A percentile compares a stretch with the other conserved stretches of the same genome.
These are phyloP conservation scores for Pleurotus platypus DNA, from an alignment of 768 basidiomycete species.

Conservation along the genomic window DNA sequence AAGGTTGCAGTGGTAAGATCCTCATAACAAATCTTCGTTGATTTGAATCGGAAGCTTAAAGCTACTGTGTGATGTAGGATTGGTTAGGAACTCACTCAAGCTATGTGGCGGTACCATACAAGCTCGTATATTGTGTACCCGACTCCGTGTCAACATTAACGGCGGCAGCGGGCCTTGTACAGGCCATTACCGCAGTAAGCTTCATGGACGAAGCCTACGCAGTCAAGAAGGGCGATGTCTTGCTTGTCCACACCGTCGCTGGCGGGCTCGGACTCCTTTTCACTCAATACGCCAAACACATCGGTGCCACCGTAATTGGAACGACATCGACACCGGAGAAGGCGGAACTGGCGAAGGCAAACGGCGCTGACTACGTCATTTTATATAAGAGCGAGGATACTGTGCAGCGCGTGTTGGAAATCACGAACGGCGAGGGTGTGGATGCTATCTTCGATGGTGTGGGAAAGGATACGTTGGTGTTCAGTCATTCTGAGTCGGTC, in stretches of 20 bases:
- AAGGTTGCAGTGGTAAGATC: constrained; percentile 67
- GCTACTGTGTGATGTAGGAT: constrained; percentile 28
- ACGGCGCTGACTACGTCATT: constrained; percentile 88
- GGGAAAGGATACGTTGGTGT: constrained; percentile 85
- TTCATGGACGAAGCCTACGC: constrained; percentile 84
- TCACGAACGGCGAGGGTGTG: constrained; percentile 79
- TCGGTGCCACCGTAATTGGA: constrained; percentile 89
- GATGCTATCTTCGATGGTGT: constrained; percentile 93
- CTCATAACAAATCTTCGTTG: neutral
- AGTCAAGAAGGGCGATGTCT: constrained; percentile 74
- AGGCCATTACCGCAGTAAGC: constrained; percentile 74
- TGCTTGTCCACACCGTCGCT: constrained; percentile 88
- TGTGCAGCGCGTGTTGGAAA: constrained; percentile 65
- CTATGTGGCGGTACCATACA: constrained; percentile 66
- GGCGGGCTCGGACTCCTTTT: constrained; percentile 80
- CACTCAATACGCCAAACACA: constrained; percentile 62
- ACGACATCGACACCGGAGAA: constrained; percentile 88
- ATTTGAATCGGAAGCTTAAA: neutral
- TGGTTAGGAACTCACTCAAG: constrained; percentile 57
- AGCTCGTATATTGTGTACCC: constrained; percentile 63
- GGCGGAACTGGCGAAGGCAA: constrained; percentile 68
- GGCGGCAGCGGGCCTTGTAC: constrained; percentile 67
- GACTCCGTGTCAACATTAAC: constrained; percentile 50
- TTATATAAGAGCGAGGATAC: constrained; percentile 75
- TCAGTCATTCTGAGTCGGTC: neutral